Conservation (phyloP, 257 asterid species). For the Cinchona pubescens region DNA sequence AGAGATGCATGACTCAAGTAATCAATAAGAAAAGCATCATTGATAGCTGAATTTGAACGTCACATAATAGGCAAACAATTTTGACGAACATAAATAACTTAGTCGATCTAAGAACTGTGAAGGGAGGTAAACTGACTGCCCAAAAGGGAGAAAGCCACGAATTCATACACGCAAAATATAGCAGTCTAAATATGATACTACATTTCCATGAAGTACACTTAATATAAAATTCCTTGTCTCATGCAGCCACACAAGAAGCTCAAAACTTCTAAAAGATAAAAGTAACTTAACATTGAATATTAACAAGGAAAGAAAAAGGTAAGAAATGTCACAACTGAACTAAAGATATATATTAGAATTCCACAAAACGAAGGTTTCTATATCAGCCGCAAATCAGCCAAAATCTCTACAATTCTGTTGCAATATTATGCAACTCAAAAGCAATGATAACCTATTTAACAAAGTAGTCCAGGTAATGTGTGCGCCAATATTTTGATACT, state of each 20-base stretch:
- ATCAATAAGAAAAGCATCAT: no score
- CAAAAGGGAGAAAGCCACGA: no score
- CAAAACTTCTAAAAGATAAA: background rate
- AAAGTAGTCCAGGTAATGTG: slow-evolving; percentile 15
- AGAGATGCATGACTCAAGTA: no score
- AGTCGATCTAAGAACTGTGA: no score
- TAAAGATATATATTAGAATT: background rate
- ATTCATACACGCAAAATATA: no score
- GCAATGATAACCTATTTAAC: slow-evolving; percentile 26
- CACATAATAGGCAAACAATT: no score
- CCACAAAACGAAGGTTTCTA: background rate
- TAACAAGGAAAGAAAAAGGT: background rate
- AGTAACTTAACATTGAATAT: background rate
- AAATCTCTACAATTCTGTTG: slow-evolving; percentile 2
- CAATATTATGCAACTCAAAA: slow-evolving; percentile 11
- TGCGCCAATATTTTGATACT: slow-evolving; percentile 12
- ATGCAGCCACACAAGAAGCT: background rate
- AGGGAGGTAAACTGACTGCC: no score
- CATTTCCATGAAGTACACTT: no score
- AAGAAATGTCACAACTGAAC: background rate
- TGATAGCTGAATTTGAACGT: no score
- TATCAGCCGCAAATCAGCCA: background rate
- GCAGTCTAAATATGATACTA: no score
- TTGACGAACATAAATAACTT: no score
- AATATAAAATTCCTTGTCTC: background rate